phyloP scores from a whole-genome alignment of 78 protist species.

The Emiliania huxleyi region DNA sequence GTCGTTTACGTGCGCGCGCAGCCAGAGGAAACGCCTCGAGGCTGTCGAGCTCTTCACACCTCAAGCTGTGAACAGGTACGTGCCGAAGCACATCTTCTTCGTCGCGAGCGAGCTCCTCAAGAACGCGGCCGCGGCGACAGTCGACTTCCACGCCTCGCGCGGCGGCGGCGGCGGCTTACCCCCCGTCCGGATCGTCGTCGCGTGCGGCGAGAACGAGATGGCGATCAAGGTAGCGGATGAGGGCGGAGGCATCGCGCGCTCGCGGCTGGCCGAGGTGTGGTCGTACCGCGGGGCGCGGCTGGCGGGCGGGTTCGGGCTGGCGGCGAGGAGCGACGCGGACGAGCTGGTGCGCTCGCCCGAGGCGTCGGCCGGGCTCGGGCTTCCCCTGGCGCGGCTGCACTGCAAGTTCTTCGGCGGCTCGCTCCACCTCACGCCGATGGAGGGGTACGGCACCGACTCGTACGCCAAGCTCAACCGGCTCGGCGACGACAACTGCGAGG shows the following conservation, averaged over 20 bases:
- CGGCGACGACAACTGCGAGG: conserved; percentile 17
- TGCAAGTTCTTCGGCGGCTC: background rate
- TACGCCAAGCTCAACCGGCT: background rate
- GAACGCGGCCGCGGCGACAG: background rate
- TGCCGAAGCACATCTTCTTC: background rate
- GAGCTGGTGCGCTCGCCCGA: background rate
- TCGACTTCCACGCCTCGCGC: background rate
- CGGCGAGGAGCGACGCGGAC: background rate
- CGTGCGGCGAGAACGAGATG: background rate
- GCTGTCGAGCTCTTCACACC: too few species aligned
- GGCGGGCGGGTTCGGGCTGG: background rate
- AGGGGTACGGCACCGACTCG: conserved; percentile 4
- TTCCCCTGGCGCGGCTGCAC: background rate
- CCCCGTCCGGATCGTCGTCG: background rate
- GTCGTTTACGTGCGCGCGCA: too few species aligned
- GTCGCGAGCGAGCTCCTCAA: background rate
- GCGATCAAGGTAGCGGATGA: background rate
- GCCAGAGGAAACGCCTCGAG: too few species aligned
- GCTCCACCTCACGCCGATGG: conserved; percentile 8
- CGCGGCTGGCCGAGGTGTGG: background rate
- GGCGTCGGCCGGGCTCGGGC: background rate
- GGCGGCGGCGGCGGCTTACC: background rate
- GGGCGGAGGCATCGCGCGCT: conserved; percentile 8
- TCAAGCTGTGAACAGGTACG: too few species aligned
- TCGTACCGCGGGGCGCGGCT: background rate